These are phyloP conservation scores for Colletotrichum filicis DNA, from an alignment of 2,329 filamentous ascomycete genomes.

Conservation along the genomic window DNA sequence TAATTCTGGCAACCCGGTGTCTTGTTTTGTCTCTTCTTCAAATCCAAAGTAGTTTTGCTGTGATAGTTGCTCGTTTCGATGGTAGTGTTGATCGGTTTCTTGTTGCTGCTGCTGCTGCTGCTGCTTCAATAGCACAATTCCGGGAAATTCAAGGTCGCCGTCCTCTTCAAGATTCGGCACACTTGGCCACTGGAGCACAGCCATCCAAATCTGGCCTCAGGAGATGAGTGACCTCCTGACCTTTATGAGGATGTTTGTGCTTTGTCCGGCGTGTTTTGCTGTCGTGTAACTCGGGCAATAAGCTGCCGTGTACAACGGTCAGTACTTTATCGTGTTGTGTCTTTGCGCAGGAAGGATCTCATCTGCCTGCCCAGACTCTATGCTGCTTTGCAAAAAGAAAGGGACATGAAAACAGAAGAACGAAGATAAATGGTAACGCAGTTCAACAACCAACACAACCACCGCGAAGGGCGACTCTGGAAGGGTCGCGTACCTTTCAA, in stretches of 20 bases:
- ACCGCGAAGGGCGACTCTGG: no score
- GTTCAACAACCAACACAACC: background rate
- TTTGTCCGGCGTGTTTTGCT: background rate
- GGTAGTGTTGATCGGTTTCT: background rate
- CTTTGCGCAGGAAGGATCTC: background rate
- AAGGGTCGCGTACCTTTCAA: background rate
- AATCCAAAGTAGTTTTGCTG: background rate
- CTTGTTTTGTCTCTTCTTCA: background rate
- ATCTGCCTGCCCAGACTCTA: background rate
- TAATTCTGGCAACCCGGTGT: background rate
- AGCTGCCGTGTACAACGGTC: background rate
- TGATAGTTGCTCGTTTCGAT: background rate
- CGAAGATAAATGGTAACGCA: background rate
- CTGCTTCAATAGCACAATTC: background rate
- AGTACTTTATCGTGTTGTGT: background rate
- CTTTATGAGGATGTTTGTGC: background rate
- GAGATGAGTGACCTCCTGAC: background rate
- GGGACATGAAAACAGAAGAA: background rate
- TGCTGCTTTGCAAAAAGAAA: background rate
- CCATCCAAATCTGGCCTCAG: slow-evolving; percentile 3
- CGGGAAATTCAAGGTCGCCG: background rate
- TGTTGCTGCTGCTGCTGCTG: background rate
- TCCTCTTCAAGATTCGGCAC: slow-evolving; percentile 4
- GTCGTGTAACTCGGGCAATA: background rate
- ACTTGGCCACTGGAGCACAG: slow-evolving; percentile 3